Percentiles rank a stretch among this genome's conserved stretches.
Evolutionary conservation across 2,329 filamentous ascomycete genomes (phyloP).

Genomic region (Pestalotiopsis fici): DNA sequence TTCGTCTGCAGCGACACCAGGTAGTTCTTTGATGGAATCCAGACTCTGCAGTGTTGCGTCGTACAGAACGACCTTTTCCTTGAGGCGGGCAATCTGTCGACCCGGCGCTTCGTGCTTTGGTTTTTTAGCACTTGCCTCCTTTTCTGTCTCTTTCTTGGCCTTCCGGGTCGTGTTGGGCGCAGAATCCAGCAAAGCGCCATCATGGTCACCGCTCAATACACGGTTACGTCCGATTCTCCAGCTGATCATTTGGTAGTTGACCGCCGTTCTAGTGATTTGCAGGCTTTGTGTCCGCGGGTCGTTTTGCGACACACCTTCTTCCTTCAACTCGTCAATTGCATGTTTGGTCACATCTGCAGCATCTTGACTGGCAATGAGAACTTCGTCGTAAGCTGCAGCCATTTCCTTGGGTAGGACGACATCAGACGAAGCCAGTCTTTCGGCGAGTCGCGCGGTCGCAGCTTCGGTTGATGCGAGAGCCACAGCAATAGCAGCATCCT

Average conservation of each 20-base stretch:
- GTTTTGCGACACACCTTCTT: slow-evolving; percentile 80
- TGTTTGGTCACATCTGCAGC: slow-evolving; percentile 91
- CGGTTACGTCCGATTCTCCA: slow-evolving; percentile 95
- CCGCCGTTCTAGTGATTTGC: slow-evolving; percentile 87
- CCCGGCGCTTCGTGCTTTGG: slow-evolving; percentile 61
- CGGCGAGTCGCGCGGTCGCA: slow-evolving; percentile 50
- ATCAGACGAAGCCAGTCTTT: slow-evolving; percentile 45
- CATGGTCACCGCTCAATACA: slow-evolving; percentile 79
- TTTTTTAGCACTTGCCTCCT: slow-evolving; percentile 47
- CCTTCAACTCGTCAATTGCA: slow-evolving; percentile 85
- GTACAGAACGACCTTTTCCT: slow-evolving; percentile 87
- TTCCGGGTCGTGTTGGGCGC: slow-evolving; percentile 46
- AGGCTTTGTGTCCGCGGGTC: slow-evolving; percentile 89
- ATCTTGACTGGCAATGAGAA: slow-evolving; percentile 89
- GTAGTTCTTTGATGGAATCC: slow-evolving; percentile 84
- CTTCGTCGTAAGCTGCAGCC: slow-evolving; percentile 86
- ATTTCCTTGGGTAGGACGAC: slow-evolving; percentile 62
- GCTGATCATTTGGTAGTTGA: slow-evolving; percentile 91
- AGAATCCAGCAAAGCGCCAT: slow-evolving; percentile 67
- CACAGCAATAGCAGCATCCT: slow-evolving; percentile 89
- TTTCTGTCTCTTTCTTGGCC: slow-evolving; percentile 57
- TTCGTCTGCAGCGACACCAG: slow-evolving; percentile 84
- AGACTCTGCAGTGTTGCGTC: slow-evolving; percentile 90
- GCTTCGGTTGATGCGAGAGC: slow-evolving; percentile 71
- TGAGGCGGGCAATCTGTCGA: slow-evolving; percentile 75